phyloP scores from a whole-genome alignment of 257 asterid species.

The Solanum boliviense region DNA sequence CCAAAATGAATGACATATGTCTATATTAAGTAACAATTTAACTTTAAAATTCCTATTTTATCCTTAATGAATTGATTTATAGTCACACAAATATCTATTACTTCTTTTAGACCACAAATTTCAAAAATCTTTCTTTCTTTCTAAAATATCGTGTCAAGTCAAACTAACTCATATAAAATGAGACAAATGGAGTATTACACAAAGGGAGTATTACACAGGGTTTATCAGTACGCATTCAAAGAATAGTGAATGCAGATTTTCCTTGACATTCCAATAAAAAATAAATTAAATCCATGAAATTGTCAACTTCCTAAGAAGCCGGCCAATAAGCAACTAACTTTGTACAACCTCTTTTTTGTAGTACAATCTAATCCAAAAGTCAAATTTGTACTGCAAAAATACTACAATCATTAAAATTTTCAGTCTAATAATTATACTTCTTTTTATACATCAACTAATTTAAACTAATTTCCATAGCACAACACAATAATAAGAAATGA shows the following conservation, averaged over 20 bases:
- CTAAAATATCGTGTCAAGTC: no score
- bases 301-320: not conserved
- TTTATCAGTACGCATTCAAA: not conserved
- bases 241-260: rapidly evolving
- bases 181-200: rapidly evolving
- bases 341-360: constrained; percentile 4
- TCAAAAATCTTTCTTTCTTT: no score
- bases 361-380: constrained; percentile 21
- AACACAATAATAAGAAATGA: not conserved
- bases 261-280: not conserved
- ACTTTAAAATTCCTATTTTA: no score
- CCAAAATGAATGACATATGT: no score
- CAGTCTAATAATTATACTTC: not conserved
- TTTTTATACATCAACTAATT: not conserved
- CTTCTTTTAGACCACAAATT: no score
- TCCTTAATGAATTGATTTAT: not conserved
- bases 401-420: not conserved
- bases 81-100: no score
- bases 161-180: not conserved
- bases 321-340: not conserved
- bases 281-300: not conserved
- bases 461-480: not conserved
- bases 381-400: constrained; percentile 26
- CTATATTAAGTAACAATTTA: no score
- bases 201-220: not conserved